Evolutionary conservation across 106 monocot species (phyloP), one percentile per base, ranked within the genome.

Genomic region (Agapanthus africanus): DNA sequence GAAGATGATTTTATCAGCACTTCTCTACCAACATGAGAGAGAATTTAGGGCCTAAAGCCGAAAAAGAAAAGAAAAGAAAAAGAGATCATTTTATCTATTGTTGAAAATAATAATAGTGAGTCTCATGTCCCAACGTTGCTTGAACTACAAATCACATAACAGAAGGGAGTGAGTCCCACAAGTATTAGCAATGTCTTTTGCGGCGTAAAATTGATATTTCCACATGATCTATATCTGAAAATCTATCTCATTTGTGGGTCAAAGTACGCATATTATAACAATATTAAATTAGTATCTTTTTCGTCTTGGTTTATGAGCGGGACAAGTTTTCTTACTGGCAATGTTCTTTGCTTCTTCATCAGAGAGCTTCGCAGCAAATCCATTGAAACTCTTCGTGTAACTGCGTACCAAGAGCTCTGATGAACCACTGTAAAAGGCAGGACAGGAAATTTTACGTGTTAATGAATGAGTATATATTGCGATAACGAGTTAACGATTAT

Each of bases 361-460:
- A n/a, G 74, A 52, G 0, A 74, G 40, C 21, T 40, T 67, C 7
- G 74, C 54, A 11, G 74, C 65, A 54, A 74, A 74, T 30, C 56
- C 74, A 52, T 31, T 67, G 37, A 74, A 74, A 31, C 54, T 56
- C 66, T 42, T 66, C 8, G 16, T 54, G 57, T 74, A 74, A 30
- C 64, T 65, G 23, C 54, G 40, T 19, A 67, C 27, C 19, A 47
- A 9, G 32, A 59, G 62, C 21, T 71, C 60, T 27, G 65, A 39
- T 25, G 73, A 63, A 42, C 39, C 67, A 33, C 67, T 67, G 67
- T 66, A 66, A 31, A 38, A n/a, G 23, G 36, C 30, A 31, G 5
- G 35, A 19, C 3, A 61, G n/a, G 56, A 30, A 56, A 52, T 52
- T 7, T n/a, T 21, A 10, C 28, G 11, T 30, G 13, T 30, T 61